Evolutionary conservation across 139 green algal species (phyloP), one percentile per base, ranked within the genome.

Genomic region (Chlorella sp.): DNA sequence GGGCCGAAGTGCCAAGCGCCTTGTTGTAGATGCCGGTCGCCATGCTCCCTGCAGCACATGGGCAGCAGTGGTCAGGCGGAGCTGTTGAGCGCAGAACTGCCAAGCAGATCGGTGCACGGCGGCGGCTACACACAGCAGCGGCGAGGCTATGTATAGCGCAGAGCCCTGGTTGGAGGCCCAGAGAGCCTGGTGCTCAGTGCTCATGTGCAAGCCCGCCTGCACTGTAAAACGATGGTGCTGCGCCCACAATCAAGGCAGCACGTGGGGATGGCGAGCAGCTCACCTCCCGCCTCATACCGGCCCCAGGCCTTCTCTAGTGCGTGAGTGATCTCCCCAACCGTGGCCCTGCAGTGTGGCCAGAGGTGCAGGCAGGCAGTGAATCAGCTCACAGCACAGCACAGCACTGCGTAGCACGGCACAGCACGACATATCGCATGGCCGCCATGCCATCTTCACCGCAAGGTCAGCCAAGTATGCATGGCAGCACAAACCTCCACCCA

Each of bases 231-330:
- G n/a, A n/a, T n/a, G n/a, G n/a, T n/a, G n/a, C n/a, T n/a, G n/a
- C n/a, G n/a, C n/a, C n/a, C n/a, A n/a, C 63, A 67, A n/a, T 26
- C 63, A 47, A 23, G 67, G 67, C 32, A 38, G 67, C 0, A 47
- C 11, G 4, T 20, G 13, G n/a, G 64, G n/a, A n/a, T 30, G 36
- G 11, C 1, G 7, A 32, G n/a, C 5, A 26, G 65, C 65, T 4
- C 30, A 84, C 79, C 80, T 68, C 56, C 67, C 6, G 92, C 91
- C 28, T 74, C 79, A 81, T 95, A 92, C 13, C 92, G 84, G 6
- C 92, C 92, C 89, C 89, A 95, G 0, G 82, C 89, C 32, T 73
- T 72, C 89, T 95, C 92, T 39, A 95, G 78, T 2, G 92, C 92
- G 12, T 87, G 34, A 38, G 83, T 87, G 70, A 95, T 95, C 82